Base-by-base conservation (phyloP, 495 filamentous ascomycete genomes). In the Talaromyces adpressus region DNA sequence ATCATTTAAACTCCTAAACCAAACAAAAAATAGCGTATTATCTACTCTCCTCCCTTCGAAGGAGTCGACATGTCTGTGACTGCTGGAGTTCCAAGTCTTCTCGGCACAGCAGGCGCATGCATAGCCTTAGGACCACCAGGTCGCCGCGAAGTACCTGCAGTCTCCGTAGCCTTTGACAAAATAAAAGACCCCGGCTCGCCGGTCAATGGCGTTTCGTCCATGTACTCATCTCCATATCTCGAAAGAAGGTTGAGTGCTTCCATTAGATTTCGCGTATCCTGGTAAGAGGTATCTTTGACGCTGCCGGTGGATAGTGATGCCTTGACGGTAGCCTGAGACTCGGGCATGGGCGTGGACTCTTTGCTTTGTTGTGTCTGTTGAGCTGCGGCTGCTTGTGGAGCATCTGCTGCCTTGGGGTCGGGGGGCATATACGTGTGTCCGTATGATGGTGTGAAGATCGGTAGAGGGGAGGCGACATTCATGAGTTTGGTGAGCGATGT, bases 111-210 rank as follows among this genome's bases (percentile, higher is more conserved):
- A n/a, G 67, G 58, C 25, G 61, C 62, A 16, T 58, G 54, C 45
- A 71, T 67, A 45, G 53, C 16, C 45, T 68, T 61, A 51, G 62
- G 53, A 57, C 65, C 27, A 62, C 12, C 57, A 4, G 39, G 11
- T 18, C 47, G 62, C 29, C 62, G 54, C 7, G 59, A 20, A 29
- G 39, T 11, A 20, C 39, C 36, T 12, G 66, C 56, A 23, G 65
- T 58, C 5, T 78, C 75, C 3, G 71, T 75, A 3, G 69, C 61
- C 49, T 76, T 87, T 11, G 85, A 85, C 57, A 95, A 79, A 61
- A 89, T 87, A 75, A 96, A 96, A n/a, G 86, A 85, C 22, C 93
- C 92, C 0, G 93, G 93, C 67, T 90, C 87, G 53, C 93, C 93
- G 1, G 89, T 85, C 56, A 96, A 83, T 2, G 92, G 91, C 66